Evolutionary conservation across 768 basidiomycete species (phyloP).

Genomic region (Agrocybe pediades): DNA sequence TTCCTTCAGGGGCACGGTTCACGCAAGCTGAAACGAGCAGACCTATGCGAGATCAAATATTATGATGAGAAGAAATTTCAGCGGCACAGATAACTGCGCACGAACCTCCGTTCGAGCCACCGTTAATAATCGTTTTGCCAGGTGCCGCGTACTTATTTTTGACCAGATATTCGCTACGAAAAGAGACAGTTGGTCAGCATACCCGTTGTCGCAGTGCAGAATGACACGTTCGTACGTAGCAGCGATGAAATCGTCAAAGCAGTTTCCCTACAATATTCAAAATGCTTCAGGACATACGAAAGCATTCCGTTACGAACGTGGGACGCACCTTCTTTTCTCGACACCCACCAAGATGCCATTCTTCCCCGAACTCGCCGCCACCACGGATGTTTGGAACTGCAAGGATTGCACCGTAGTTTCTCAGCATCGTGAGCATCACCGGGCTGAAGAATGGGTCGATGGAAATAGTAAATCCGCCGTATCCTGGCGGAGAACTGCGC

Average conservation of each 20-base stretch:
- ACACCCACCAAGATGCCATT: constrained; percentile 79
- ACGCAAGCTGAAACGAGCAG: constrained; percentile 84
- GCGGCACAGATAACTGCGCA: not conserved
- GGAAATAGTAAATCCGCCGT: constrained; percentile 79
- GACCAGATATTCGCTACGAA: constrained; percentile 65
- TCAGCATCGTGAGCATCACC: constrained; percentile 70
- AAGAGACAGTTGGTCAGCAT: constrained; percentile 2
- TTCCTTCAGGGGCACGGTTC: constrained; percentile 74
- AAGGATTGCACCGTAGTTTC: constrained; percentile 67
- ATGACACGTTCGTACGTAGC: constrained; percentile 56
- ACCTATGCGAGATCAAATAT: constrained; percentile 38
- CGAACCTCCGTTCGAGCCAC: constrained; percentile 80
- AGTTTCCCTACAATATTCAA: constrained; percentile 51
- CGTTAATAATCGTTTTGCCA: constrained; percentile 76
- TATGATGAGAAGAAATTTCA: not conserved
- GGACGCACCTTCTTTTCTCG: constrained; percentile 66
- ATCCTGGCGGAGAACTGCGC: constrained; percentile 44
- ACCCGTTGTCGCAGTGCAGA: not conserved
- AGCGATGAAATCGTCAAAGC: constrained; percentile 82
- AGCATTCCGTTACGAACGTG: not conserved
- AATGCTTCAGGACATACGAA: constrained; percentile 4
- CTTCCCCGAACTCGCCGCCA: constrained; percentile 80
- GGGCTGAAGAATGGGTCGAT: constrained; percentile 75
- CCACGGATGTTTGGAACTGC: constrained; percentile 65
- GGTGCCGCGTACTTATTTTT: constrained; percentile 67